Conservation (phyloP, 139 green algal species). For the Raphidocelis subcapitata region DNA sequence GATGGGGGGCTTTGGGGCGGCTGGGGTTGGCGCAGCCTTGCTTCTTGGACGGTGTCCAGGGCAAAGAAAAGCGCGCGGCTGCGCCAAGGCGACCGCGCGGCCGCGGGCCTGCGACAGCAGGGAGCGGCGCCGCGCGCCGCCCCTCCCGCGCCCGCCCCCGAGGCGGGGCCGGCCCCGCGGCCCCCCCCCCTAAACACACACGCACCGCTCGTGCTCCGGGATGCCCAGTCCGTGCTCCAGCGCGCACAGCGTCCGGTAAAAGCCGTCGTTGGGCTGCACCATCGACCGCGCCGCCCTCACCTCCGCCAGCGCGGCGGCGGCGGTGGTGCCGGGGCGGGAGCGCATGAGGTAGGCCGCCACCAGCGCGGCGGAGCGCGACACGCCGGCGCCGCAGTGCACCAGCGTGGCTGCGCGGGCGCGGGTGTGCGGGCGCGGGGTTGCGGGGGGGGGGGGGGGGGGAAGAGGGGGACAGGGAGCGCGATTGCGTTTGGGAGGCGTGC, state of each 20-base stretch:
- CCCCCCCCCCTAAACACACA: neutral
- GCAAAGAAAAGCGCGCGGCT: no score
- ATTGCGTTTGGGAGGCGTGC: no score
- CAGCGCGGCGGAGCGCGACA: constrained; percentile 71
- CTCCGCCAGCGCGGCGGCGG: neutral
- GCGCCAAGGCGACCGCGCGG: no score
- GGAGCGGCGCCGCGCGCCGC: no score
- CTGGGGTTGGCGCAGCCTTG: neutral
- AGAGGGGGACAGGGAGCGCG: no score
- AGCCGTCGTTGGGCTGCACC: constrained; percentile 77
- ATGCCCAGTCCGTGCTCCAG: constrained; percentile 75
- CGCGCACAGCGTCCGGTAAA: constrained; percentile 72
- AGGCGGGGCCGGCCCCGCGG: neutral
- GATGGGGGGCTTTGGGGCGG: neutral
- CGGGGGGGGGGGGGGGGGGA: neutral
- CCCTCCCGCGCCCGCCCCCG: neutral
- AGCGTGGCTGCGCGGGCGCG: constrained; percentile 54
- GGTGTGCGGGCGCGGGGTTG: neutral
- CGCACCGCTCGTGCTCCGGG: constrained; percentile 13
- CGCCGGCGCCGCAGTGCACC: constrained; percentile 84
- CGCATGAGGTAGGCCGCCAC: constrained; percentile 84
- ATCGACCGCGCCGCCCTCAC: constrained; percentile 40
- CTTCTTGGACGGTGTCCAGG: no score
- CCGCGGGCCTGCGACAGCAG: no score
- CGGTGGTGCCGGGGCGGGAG: constrained; percentile 8